Evolutionary conservation across 805 yeast genomes (phyloP), one percentile per base, ranked within the genome.

Genomic region (Grigorovia transvaalensis): DNA sequence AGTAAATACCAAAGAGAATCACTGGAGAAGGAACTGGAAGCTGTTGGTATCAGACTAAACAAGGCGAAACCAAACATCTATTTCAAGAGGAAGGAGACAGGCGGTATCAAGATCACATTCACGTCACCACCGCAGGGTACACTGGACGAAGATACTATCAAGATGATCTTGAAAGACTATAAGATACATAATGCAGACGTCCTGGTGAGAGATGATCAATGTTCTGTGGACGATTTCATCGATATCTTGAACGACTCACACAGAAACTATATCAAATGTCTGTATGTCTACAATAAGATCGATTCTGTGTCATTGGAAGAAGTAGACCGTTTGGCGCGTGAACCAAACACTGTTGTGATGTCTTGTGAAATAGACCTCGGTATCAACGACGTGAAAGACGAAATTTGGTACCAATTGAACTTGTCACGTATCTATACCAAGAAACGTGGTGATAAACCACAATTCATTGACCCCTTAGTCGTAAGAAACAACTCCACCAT

Each of bases 281-380:
- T 91, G 29, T 91, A 93, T 63, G 96, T 88, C 23, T 93, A 89
- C 74, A 91, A 93, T 74, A 91, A 91, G 76, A 80, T 91, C 47
- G 99, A 91, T 66, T 91, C 96, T 0, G 97, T 91, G 12, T 87
- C 96, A 1, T 71, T 91, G 49, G 98, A 91, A 66, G 99, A 91
- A 66, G 88, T 88, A 49, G 96, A 93, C 67, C 73, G 96, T 51
- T 75, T 91, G 53, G 98, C 98, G 0, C 78, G 96, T 57, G 86
- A 83, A 62, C 96, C 97, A 45, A 82, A 91, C 67, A 89, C 98
- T 0, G 89, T 83, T 51, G 98, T 91, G 33, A 88, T 90, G 81
- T 86, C 96, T 27, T 95, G 96, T 67, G 95, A 87, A 63, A 71
- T 85, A 72, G 89, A 84, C 51, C 73, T 93, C 46, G 97, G 98